Percentiles rank a stretch among this genome's conserved stretches.
Evolutionary conservation across 1,284 basidiomycete genomes (phyloP).

Genomic region (Salmacisia buchloeana): DNA sequence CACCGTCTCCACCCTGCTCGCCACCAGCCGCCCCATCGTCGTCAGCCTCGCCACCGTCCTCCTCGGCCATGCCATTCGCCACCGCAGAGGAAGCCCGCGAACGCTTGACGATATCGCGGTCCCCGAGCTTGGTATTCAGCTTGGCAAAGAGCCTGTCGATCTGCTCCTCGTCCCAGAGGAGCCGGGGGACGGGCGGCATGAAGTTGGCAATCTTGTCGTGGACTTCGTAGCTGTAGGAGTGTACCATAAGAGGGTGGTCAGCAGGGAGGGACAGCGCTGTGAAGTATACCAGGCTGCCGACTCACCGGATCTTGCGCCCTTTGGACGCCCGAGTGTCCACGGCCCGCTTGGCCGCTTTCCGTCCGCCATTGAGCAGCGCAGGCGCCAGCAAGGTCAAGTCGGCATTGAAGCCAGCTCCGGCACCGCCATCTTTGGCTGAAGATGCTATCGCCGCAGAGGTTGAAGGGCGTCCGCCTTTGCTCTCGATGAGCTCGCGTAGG

Average conservation of each 20-base stretch:
- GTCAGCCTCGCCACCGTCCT: slow-evolving; percentile 8
- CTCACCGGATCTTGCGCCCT: slow-evolving; percentile 35
- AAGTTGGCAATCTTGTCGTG: slow-evolving; percentile 47
- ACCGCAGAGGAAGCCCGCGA: neutral
- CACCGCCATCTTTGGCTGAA: neutral
- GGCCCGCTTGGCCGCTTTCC: slow-evolving; percentile 27
- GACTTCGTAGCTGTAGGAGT: slow-evolving; percentile 30
- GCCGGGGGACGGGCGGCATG: slow-evolving; percentile 43
- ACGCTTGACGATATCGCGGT: slow-evolving; percentile 7
- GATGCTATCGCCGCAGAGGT: neutral
- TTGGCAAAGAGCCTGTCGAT: slow-evolving; percentile 38
- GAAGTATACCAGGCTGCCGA: no score
- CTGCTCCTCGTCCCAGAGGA: slow-evolving; percentile 35
- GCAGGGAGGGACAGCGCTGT: neutral
- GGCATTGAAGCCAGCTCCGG: neutral
- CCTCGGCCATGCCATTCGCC: slow-evolving; percentile 5
- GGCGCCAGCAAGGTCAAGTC: neutral
- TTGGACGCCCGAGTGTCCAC: slow-evolving; percentile 45
- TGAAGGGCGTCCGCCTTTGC: slow-evolving; percentile 15
- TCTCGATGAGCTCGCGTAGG: slow-evolving; percentile 46
- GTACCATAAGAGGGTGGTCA: neutral
- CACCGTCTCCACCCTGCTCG: neutral
- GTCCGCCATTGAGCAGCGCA: neutral
- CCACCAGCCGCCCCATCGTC: slow-evolving; percentile 13
- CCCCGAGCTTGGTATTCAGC: slow-evolving; percentile 15